phyloP scores from a whole-genome alignment of 2,329 filamentous ascomycete genomes.

The Beauveria rudraprayagi region DNA sequence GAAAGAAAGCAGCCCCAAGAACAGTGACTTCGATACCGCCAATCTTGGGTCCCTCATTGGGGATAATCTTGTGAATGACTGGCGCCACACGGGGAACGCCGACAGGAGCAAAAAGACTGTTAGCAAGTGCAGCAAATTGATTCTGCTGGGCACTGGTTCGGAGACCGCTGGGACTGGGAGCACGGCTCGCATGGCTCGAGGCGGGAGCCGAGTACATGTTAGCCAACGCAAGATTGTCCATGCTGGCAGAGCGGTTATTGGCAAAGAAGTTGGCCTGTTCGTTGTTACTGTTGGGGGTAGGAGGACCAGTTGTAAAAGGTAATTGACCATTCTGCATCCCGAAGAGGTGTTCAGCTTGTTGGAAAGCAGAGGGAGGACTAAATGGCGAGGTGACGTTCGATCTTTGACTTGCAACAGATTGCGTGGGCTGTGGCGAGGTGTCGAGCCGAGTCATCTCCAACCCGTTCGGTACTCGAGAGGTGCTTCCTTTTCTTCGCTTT shows the following conservation, averaged over 20 bases:
- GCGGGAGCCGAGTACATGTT: conserved; percentile 64
- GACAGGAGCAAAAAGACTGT: conserved; percentile 42
- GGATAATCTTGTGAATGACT: conserved; percentile 76
- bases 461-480: conserved; percentile 62
- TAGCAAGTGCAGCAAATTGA: conserved; percentile 39
- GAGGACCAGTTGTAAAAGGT: conserved; percentile 48
- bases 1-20: conserved; percentile 71
- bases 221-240: conserved; percentile 57
- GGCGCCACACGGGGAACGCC: conserved; percentile 38
- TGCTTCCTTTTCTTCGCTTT: conserved; percentile 78
- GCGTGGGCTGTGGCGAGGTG: conserved; percentile 37
- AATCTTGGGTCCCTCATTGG: conserved; percentile 69
- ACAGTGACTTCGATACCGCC: conserved; percentile 85
- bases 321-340: conserved; percentile 33
- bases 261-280: conserved; percentile 51
- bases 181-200: conserved; percentile 67
- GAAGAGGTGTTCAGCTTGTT: conserved; percentile 38
- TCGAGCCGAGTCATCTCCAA: conserved; percentile 79
- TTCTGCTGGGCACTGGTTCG: conserved; percentile 35
- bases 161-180: conserved; percentile 59
- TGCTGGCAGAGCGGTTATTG: conserved; percentile 50
- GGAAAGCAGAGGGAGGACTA: conserved; percentile 38
- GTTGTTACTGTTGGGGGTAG: conserved; percentile 58
- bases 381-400: conserved; percentile 44
- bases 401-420: conserved; percentile 30